Evolutionary conservation across 2,329 filamentous ascomycete species (phyloP), one percentile per base, ranked within the genome.

Genomic region (Aspergillus novofumigatus): DNA sequence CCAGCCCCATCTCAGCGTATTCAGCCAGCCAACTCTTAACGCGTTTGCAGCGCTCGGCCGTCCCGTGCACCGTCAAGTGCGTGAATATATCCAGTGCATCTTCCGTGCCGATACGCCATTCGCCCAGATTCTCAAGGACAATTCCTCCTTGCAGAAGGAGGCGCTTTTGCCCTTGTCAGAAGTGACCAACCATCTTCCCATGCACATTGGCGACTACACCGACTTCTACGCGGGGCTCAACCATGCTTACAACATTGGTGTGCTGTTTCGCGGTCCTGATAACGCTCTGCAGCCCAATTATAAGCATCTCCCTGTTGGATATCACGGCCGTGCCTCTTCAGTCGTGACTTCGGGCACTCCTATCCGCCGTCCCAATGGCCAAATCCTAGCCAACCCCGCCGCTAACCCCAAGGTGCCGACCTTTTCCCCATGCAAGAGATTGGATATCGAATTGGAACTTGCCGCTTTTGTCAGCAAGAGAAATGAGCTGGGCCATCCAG

Each of bases 221-320:
- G 90, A 94, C 73, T 94, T 94, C 77, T 94, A 91, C 69, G 90
- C 88, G 9, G 90, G 90, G 14, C 77, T 87, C 62, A 88, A 92
- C 69, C 90, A 94, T 74, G 90, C 90, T 20, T 87, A 85, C 75
- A 88, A 87, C 57, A 82, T 88, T 17, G 89, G 89, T 3, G 80
- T 82, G 10, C 80, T 93, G 59, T 91, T 93, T 75, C 84, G 90
- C 47, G 89, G 88, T 0, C 81, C 86, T 0, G 80, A 83, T 45
- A 88, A 90, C 65, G 89, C 89, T 0, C 78, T 94, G 25, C 88
- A 92, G 71, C 87, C 88, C 28, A 94, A 93, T 71, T 95, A 94
- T 72, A 89, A 83, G 57, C 87, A 92, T 65, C 78, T 95, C 1
- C 91, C 91, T 0, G 88, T 94, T 4, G 90, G 86, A 9, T 95